These are phyloP conservation scores for Scutellaria barbata DNA, from an alignment of 257 asterid species.

Conservation along the genomic window DNA sequence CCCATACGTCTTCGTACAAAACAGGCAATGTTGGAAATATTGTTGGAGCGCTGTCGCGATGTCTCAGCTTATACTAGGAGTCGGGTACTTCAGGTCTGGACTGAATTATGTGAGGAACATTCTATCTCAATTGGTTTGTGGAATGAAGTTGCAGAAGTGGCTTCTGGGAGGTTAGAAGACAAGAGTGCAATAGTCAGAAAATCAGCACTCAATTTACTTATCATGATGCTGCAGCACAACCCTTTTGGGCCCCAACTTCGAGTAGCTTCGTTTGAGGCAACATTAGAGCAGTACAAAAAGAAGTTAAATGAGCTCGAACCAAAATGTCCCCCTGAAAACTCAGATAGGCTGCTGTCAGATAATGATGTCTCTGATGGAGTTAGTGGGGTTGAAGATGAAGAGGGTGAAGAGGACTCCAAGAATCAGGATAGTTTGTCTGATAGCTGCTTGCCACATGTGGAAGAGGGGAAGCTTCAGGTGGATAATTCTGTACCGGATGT, in stretches of 20 bases:
- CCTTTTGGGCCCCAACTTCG: constrained; percentile 98
- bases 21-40: constrained; percentile 96
- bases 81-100: constrained; percentile 97
- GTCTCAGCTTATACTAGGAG: constrained; percentile 98
- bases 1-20: constrained; percentile 85
- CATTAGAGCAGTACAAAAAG: constrained; percentile 92
- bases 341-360: constrained; percentile 53
- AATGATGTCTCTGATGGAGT: constrained; percentile 57
- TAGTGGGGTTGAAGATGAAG: constrained; percentile 61
- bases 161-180: constrained; percentile 96
- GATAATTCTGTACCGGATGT: constrained; percentile 82
- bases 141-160: constrained; percentile 92
- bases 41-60: constrained; percentile 96
- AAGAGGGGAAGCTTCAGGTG: constrained; percentile 42
- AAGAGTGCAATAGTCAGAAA: constrained; percentile 98
- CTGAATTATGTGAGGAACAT: constrained; percentile 92
- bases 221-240: constrained; percentile 95
- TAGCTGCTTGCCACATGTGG: constrained; percentile 61
- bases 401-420: constrained; percentile 41
- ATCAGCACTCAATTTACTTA: constrained; percentile 89
- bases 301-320: constrained; percentile 73
- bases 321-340: constrained; percentile 41
- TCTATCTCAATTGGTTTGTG: constrained; percentile 92
- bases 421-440: constrained; percentile 67
- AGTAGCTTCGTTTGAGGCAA: constrained; percentile 85